These are phyloP conservation scores for Tolypocladium guangdongense DNA, from an alignment of 2,329 filamentous ascomycete species.

Conservation along the genomic window DNA sequence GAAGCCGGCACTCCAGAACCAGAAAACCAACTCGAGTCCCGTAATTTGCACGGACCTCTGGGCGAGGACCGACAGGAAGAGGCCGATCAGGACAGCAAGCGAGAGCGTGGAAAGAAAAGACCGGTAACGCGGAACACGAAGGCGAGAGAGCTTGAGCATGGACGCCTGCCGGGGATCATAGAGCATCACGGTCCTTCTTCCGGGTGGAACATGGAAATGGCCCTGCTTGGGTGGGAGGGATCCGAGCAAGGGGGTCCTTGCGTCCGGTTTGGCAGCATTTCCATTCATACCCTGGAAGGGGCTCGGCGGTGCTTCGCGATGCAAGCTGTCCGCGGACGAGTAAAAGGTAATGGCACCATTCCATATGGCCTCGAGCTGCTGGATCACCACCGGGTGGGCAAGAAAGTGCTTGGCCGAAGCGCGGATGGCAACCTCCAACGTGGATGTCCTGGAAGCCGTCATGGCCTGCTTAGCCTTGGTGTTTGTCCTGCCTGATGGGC, in stretches of 20 bases:
- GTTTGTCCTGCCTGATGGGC: conserved; percentile 19
- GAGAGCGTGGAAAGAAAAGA: conserved; percentile 85
- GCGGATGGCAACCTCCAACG: conserved; percentile 84
- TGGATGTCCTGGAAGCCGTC: conserved; percentile 68
- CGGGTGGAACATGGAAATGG: conserved; percentile 25
- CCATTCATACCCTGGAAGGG: conserved; percentile 12
- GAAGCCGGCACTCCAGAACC: conserved; percentile 96
- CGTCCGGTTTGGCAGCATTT: conserved; percentile 24
- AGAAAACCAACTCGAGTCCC: conserved; percentile 76
- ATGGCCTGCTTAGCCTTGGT: conserved; percentile 33
- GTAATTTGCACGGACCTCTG: conserved; percentile 73
- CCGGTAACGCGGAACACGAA: conserved; percentile 84
- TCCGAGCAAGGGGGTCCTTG: conserved; percentile 41
- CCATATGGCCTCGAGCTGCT: conserved; percentile 96
- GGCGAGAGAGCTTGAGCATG: conserved; percentile 78
- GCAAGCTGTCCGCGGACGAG: conserved; percentile 74
- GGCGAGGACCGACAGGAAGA: conserved; percentile 75
- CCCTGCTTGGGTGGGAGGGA: conserved; percentile 19
- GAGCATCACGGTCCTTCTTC: conserved; percentile 67
- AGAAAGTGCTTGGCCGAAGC: conserved; percentile 89
- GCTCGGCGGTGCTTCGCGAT: conserved; percentile 40
- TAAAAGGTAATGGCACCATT: conserved; percentile 92
- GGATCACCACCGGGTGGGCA: conserved; percentile 81
- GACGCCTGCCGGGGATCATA: conserved; percentile 89
- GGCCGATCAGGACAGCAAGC: conserved; percentile 69